Conservation (phyloP, 2,329 filamentous ascomycete species). For the Aspergillus awamori region DNA sequence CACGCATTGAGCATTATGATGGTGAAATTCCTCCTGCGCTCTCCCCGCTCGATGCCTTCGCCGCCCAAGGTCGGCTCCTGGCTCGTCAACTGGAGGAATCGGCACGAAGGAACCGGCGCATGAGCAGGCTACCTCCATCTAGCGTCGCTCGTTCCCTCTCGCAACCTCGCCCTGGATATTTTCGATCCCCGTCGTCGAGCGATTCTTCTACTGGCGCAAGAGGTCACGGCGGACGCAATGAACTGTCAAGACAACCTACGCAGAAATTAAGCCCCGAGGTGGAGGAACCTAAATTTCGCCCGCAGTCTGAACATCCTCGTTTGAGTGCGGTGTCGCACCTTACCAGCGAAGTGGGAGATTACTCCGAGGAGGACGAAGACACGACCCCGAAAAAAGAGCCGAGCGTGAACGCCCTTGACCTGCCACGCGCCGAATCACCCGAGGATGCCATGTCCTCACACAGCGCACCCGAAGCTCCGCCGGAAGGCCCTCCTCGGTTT, state of each 20-base stretch:
- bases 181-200: constrained; percentile 72
- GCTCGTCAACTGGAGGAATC: constrained; percentile 84
- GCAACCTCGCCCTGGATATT: constrained; percentile 77
- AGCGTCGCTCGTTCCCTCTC: constrained; percentile 80
- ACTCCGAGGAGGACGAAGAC: constrained; percentile 38
- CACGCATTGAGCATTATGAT: constrained; percentile 70
- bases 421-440: constrained; percentile 38
- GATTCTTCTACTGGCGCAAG: constrained; percentile 28
- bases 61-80: constrained; percentile 83
- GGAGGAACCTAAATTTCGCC: constrained; percentile 57
- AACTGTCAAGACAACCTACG: constrained; percentile 44
- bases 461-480: constrained; percentile 18
- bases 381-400: constrained; percentile 29
- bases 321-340: constrained; percentile 63
- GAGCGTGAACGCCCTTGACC: constrained; percentile 27
- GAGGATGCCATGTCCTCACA: constrained; percentile 29
- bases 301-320: constrained; percentile 73
- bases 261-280: constrained; percentile 41
- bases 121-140: constrained; percentile 83
- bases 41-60: constrained; percentile 93
- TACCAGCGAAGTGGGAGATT: constrained; percentile 27
- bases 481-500: constrained; percentile 25
- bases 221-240: constrained; percentile 16
- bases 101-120: constrained; percentile 70
- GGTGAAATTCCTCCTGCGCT: constrained; percentile 81